Conservation (phyloP, 495 filamentous ascomycete genomes). For the Lasiosphaeriaceae sp. region DNA sequence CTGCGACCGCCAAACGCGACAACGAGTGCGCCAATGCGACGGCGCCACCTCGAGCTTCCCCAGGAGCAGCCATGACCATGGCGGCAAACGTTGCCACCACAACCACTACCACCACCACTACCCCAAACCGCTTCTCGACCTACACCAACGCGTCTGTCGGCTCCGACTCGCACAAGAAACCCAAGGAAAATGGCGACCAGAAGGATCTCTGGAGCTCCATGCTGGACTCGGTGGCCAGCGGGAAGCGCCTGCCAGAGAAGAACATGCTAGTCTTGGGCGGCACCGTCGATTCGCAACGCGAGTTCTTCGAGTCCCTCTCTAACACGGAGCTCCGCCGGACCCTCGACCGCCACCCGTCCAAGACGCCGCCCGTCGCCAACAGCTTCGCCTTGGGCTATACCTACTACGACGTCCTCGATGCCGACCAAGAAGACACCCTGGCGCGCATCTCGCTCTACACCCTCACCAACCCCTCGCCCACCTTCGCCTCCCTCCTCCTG, state of each 20-base stretch:
- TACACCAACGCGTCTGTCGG: conserved; percentile 48
- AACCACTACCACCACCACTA: no score
- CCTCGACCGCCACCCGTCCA: conserved; percentile 55
- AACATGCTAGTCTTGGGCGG: conserved; percentile 85
- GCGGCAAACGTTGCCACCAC: no score
- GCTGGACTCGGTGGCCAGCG: conserved; percentile 85
- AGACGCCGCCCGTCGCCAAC: conserved; percentile 79
- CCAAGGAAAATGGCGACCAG: conserved; percentile 57
- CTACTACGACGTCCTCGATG: conserved; percentile 90
- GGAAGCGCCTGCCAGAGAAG: conserved; percentile 89
- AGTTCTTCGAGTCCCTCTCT: conserved; percentile 80
- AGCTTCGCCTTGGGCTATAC: conserved; percentile 92
- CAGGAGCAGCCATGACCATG: conserved; percentile 31
- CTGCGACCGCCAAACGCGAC: not conserved
- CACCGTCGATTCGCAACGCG: conserved; percentile 80
- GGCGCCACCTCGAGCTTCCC: conserved; percentile 2
- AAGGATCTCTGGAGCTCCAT: conserved; percentile 94
- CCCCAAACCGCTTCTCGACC: conserved; percentile 53
- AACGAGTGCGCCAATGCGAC: conserved; percentile 13
- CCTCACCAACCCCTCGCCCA: conserved; percentile 73
- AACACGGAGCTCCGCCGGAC: conserved; percentile 58
- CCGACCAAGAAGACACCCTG: conserved; percentile 92
- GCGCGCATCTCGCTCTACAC: conserved; percentile 90
- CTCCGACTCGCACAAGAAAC: conserved; percentile 35
- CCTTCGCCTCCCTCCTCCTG: conserved; percentile 78